Evolutionary conservation across 345 rosid genomes (phyloP).

Genomic region (Pugionium dolabratum): DNA sequence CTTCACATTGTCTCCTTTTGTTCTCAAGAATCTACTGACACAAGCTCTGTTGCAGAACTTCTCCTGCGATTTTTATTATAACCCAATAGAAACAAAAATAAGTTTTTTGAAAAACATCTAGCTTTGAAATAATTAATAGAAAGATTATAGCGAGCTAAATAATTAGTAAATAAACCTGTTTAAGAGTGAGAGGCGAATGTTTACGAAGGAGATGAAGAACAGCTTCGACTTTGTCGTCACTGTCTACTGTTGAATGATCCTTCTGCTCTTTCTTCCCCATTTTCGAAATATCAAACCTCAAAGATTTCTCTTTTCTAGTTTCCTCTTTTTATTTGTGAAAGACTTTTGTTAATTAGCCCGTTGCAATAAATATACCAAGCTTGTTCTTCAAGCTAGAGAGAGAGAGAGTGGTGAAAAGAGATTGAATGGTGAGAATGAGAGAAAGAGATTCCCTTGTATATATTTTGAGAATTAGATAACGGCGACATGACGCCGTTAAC

Average conservation of each 20-base stretch:
- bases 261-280: constrained; percentile 76
- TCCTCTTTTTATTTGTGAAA: not conserved
- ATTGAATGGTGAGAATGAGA: constrained; percentile 1
- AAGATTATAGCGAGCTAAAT: not conserved
- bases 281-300: constrained; percentile 23
- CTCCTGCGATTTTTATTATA: constrained; percentile 54
- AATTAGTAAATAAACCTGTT: constrained; percentile 55
- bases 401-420: not conserved
- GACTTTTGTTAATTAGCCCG: constrained; percentile 19
- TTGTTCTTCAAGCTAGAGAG: constrained; percentile 35
- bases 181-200: constrained; percentile 79
- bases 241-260: constrained; percentile 27
- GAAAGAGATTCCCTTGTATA: constrained; percentile 31
- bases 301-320: constrained; percentile 3
- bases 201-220: constrained; percentile 71
- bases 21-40: constrained; percentile 70
- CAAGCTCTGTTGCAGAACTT: constrained; percentile 77
- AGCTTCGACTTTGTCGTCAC: constrained; percentile 57
- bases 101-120: not conserved
- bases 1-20: constrained; percentile 77
- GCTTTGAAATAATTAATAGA: not conserved
- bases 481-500: no score
- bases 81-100: not conserved
- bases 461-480: no score
- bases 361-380: constrained; percentile 38